A percentile compares a stretch with the other conserved stretches of the same genome.
Evolutionary conservation across 192 early-diverging fungal species (phyloP).

Genomic region (Glomus cerebriforme): DNA sequence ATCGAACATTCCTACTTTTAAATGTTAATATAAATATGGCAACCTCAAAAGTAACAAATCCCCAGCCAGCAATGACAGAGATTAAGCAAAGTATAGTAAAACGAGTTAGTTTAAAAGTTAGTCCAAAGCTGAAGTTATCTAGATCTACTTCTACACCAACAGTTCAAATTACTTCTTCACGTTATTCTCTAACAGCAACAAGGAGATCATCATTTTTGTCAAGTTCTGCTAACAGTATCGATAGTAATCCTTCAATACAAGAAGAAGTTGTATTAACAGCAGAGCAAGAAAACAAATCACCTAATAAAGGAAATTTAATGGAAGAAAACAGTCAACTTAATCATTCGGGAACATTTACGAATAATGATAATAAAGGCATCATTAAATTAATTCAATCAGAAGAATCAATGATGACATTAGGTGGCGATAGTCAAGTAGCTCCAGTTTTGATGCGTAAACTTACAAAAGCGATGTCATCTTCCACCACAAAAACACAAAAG

Average conservation of each 20-base stretch:
- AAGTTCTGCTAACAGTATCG: background rate
- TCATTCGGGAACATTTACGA: background rate
- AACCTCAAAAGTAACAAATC: background rate
- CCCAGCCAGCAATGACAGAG: background rate
- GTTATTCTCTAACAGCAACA: background rate
- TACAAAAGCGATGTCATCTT: background rate
- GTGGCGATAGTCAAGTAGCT: background rate
- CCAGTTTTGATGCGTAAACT: background rate
- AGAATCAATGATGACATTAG: background rate
- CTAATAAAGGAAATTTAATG: background rate
- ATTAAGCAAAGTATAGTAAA: background rate
- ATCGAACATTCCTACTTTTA: background rate
- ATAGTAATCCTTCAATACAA: background rate
- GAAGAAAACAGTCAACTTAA: background rate
- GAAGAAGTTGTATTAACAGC: too few species aligned
- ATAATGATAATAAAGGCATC: background rate
- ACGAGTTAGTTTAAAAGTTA: slow-evolving; percentile 4
- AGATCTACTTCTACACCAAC: background rate
- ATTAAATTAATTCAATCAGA: background rate
- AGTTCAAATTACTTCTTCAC: background rate
- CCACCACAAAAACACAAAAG: slow-evolving; percentile 2
- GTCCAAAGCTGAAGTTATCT: background rate
- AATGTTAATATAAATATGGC: background rate
- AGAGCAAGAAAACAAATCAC: background rate
- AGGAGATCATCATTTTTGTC: background rate